Base-by-base conservation (phyloP, 305 asterid genomes). In the Fraxinus nigra region DNA sequence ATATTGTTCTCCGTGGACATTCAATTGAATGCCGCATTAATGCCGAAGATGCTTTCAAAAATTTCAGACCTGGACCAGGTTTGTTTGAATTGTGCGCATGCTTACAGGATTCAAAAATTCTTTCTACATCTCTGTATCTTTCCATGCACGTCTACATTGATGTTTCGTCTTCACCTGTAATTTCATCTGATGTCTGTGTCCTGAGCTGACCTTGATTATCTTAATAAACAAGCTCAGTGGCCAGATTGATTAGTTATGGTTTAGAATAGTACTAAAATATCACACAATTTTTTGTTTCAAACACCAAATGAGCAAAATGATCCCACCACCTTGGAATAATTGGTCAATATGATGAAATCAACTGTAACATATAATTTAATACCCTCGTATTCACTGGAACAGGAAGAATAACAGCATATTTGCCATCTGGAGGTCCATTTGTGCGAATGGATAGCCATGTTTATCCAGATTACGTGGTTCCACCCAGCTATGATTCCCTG, bases 61-160 rank as follows among this genome's bases (percentile, higher is more conserved):
- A 95, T 84, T 95, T 95, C 92, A 92, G 99, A 85, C 99, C 99
- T 61, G 98, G 99, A 69, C 99, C 99, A 86, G 99, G 98, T 95
- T 83, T 79, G 82, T 84, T 80, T 78, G 76, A 69, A 26, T 72
- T 63, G 14, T 77, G 48, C 80, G 74, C 72, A 61, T 78, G 84
- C 80, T 78, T 80, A 79, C 51, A 7, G 59, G 84, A 81, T 69
- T 77, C 79, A 40, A 63, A 73, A 24, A 32, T 20, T 30, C 38
- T 70, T 30, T 65, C 78, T 51, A n/a, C 65, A 10, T 81, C 24
- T 28, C 40, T 13, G 40, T 11, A 69, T 69, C 40, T 69, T 69
- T 30, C 40, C 75, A 69, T 69, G 22, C 22, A 32, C 3, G 18
- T 26, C 73, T 26, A 4, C 7, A 65, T 1, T 26, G 70, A 59